phyloP scores from a whole-genome alignment of 129 eudicot species.

The Tanacetum coccineum region DNA sequence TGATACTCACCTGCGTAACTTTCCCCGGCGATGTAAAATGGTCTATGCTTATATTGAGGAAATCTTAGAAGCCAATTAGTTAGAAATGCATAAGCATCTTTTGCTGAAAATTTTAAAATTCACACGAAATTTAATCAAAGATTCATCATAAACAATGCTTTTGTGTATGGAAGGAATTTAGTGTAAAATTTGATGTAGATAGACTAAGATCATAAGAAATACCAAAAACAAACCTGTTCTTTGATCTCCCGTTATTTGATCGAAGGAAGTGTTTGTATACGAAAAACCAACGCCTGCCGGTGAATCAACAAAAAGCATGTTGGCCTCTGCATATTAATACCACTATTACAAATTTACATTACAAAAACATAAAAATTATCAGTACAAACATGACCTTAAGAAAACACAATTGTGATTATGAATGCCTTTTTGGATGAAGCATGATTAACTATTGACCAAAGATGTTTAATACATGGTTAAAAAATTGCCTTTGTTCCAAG shows the following conservation, averaged over 20 bases:
- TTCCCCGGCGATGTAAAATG: conserved; percentile 72
- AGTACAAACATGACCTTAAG: no score
- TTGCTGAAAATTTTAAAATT: conserved; percentile 32
- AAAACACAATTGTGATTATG: no score
- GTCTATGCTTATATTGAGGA: conserved; percentile 56
- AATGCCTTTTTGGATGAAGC: background rate
- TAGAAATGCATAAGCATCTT: conserved; percentile 57
- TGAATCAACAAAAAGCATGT: conserved; percentile 68
- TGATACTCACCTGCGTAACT: conserved; percentile 62
- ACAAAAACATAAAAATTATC: background rate
- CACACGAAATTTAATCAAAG: background rate
- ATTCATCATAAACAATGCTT: background rate
- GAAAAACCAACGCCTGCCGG: conserved; percentile 86
- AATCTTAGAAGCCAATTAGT: conserved; percentile 62
- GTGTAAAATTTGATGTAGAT: no score
- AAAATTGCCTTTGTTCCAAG: conserved; percentile 65
- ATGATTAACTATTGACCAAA: background rate
- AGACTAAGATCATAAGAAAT: background rate
- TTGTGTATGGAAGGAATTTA: no score
- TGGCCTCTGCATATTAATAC: conserved; percentile 49
- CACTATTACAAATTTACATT: background rate
- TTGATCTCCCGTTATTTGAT: conserved; percentile 48
- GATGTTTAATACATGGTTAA: background rate
- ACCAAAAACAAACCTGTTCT: conserved; percentile 46
- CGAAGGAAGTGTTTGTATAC: conserved; percentile 58